A percentile compares a stretch with the other conserved stretches of the same genome.
Evolutionary conservation across 768 basidiomycete genomes (phyloP).

Genomic region (Tephrocybe rancida): DNA sequence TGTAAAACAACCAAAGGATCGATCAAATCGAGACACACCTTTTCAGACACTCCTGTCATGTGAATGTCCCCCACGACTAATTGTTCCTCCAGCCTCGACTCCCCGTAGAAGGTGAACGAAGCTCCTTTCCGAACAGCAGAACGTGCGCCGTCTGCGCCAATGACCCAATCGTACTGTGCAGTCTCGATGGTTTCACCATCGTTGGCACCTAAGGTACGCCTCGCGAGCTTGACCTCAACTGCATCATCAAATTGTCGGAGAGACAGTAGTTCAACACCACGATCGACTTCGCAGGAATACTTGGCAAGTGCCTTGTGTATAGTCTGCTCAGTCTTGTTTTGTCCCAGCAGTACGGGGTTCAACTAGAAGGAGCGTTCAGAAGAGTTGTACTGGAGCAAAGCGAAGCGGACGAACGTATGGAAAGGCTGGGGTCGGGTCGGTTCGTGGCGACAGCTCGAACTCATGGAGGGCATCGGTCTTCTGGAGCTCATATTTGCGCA

Average conservation of each 20-base stretch:
- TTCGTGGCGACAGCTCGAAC: slow-evolving; percentile 32
- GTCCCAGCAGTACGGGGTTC: slow-evolving; percentile 33
- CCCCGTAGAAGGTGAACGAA: slow-evolving; percentile 39
- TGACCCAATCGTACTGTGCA: slow-evolving; percentile 32
- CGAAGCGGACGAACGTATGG: slow-evolving; percentile 30
- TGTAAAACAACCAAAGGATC: neutral
- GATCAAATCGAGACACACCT: slow-evolving; percentile 28
- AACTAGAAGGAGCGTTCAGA: slow-evolving; percentile 21
- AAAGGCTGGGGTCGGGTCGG: slow-evolving; percentile 29
- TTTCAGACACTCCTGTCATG: slow-evolving; percentile 37
- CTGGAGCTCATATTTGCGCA: slow-evolving; percentile 37
- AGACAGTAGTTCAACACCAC: slow-evolving; percentile 42
- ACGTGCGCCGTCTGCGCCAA: slow-evolving; percentile 46
- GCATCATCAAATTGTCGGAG: slow-evolving; percentile 37
- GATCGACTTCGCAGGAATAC: slow-evolving; percentile 37
- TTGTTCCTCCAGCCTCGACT: slow-evolving; percentile 32
- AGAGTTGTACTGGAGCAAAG: neutral
- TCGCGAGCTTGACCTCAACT: slow-evolving; percentile 40
- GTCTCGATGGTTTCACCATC: slow-evolving; percentile 24
- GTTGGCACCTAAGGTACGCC: slow-evolving; percentile 17
- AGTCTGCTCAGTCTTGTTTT: slow-evolving; percentile 36
- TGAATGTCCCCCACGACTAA: slow-evolving; percentile 43
- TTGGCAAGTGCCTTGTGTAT: slow-evolving; percentile 33
- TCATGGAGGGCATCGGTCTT: slow-evolving; percentile 26
- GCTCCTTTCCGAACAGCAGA: slow-evolving; percentile 41